These are phyloP conservation scores for Choanephora cucurbitarum DNA, from an alignment of 371 early-diverging fungal genomes.

Conservation along the genomic window DNA sequence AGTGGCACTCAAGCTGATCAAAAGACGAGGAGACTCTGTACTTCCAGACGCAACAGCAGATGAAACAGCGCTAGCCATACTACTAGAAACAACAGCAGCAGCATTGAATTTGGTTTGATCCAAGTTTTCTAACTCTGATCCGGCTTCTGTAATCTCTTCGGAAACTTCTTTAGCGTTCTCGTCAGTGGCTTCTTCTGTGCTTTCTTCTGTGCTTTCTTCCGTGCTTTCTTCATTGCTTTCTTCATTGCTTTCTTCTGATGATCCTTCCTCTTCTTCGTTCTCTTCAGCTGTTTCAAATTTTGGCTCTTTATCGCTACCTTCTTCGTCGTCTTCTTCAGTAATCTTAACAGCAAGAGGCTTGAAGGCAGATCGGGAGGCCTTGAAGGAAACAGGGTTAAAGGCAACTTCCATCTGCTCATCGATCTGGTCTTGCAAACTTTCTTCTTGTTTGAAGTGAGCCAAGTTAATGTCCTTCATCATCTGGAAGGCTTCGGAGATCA, in stretches of 20 bases:
- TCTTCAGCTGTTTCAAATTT: background rate
- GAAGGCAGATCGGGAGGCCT: background rate
- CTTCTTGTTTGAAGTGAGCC: background rate
- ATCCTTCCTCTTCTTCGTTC: slow-evolving; percentile 1
- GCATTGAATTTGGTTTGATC: slow-evolving; percentile 7
- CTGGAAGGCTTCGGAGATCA: too few species aligned
- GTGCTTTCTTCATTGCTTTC: slow-evolving; percentile 4
- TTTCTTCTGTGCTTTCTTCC: slow-evolving; percentile 1
- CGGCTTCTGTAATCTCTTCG: slow-evolving; percentile 1
- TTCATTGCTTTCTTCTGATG: slow-evolving; percentile 1
- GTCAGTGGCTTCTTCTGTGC: background rate
- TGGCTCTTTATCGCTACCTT: background rate
- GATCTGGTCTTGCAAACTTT: background rate
- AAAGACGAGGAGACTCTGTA: slow-evolving; percentile 1
- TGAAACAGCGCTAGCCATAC: background rate
- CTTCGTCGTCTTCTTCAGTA: background rate
- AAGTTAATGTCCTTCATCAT: background rate
- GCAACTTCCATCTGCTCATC: background rate
- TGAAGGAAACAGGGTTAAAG: background rate
- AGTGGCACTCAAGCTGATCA: background rate
- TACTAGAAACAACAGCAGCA: background rate
- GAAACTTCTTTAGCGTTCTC: too few species aligned
- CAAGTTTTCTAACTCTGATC: slow-evolving; percentile 3
- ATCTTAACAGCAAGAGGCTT: background rate
- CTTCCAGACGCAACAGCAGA: slow-evolving; percentile 11